Evolutionary conservation across 192 early-diverging fungal species (phyloP), one percentile per base, ranked within the genome.

Genomic region (Mortierella alpina): DNA sequence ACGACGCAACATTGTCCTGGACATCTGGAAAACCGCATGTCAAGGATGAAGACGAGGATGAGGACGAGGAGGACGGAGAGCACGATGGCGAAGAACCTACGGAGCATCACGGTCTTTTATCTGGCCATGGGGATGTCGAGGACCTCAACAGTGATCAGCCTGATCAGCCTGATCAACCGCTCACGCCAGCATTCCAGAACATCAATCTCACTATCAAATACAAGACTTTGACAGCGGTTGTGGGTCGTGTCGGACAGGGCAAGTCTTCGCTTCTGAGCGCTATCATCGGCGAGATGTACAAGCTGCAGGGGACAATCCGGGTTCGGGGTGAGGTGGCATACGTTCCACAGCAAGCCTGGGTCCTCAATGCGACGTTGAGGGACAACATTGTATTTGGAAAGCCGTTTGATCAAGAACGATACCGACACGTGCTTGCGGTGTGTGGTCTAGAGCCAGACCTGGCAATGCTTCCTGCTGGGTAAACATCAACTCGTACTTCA

Each of bases 341-440:
- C 81, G 93, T 70, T 11, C 68, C 68, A 20, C 68, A 70, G 48
- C 68, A 70, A 46, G 88, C 97, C 2, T 99, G 96, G 96, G 94
- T 99, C 59, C 91, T 96, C 90, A 99, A 99, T 71, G 90, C 91
- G 7, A 95, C 93, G 6, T 59, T 98, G 42, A 85, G 94, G 45
- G 95, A 97, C 42, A 98, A 98, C 82, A 93, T 99, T 81, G 50
- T 93, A 8, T 96, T 98, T 88, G 96, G 96, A 6, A 82, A 87
- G 48, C 73, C 82, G 7, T 95, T 79, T 76, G 91, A 96, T 51
- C 79, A 82, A 11, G 78, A 79, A 3, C 93, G 91, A 31, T 97
- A 70, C 58, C 68, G 58, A n/a, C 78, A 75, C 40, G 86, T 89
- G 10, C 81, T 99, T 63, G 80, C 84, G 7, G 93, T 92, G 3